Percentiles rank a stretch among this genome's conserved stretches.
phyloP scores from a whole-genome alignment of 2,329 filamentous ascomycete genomes.

The Paramyrothecium sp. region DNA sequence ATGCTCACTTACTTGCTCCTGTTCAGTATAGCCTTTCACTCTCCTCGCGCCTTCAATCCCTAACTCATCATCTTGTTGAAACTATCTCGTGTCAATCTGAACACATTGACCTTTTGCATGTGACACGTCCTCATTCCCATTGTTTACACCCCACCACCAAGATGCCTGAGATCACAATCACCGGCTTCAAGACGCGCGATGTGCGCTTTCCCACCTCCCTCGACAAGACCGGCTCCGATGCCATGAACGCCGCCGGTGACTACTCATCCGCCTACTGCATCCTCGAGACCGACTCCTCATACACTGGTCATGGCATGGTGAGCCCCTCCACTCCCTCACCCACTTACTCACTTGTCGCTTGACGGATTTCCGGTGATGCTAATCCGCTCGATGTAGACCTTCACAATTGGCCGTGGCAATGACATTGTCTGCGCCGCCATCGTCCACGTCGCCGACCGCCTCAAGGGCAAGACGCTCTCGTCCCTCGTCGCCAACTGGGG shows the following conservation, averaged over 20 bases:
- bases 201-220: constrained; percentile 87
- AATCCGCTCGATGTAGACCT: constrained; percentile 46
- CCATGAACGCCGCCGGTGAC: constrained; percentile 92
- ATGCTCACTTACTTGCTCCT: not conserved
- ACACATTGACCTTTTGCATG: too few species aligned
- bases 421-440: constrained; percentile 90
- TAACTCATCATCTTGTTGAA: not conserved
- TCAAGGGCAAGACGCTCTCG: constrained; percentile 72
- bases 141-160: constrained; percentile 10
- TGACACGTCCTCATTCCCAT: not conserved
- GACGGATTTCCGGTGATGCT: too few species aligned
- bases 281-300: constrained; percentile 72
- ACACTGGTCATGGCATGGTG: constrained; percentile 78
- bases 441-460: constrained; percentile 71
- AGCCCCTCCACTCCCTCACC: constrained; percentile 2
- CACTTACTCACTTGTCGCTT: constrained; percentile 1
- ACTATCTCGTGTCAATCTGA: too few species aligned
- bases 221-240: constrained; percentile 94
- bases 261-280: constrained; percentile 96
- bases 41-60: not conserved
- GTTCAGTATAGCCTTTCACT: too few species aligned
- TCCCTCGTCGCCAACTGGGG: constrained; percentile 81
- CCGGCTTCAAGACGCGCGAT: constrained; percentile 68
- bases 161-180: constrained; percentile 63
- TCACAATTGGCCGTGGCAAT: constrained; percentile 87